These are phyloP conservation scores for Bromus sterilis DNA, from an alignment of 176 grass and related monocot genomes.

Conservation along the genomic window DNA sequence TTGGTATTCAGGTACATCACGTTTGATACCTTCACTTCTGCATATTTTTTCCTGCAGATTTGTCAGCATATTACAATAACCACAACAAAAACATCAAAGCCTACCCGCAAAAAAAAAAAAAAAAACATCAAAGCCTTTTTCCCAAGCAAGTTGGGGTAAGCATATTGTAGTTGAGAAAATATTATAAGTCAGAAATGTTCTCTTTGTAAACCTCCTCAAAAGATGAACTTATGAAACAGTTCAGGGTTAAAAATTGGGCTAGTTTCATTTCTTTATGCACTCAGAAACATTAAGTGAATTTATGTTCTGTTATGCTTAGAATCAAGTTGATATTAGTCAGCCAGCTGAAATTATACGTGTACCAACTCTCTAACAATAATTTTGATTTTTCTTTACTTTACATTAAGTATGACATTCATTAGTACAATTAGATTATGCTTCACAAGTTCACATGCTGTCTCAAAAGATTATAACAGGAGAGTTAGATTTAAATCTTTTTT, in stretches of 20 bases:
- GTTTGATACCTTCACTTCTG: constrained; percentile 95
- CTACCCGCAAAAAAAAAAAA: too few relatives aligned
- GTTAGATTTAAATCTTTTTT: background rate
- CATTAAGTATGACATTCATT: background rate
- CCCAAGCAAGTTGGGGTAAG: too few relatives aligned
- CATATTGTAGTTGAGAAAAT: too few relatives aligned
- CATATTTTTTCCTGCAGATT: too few relatives aligned
- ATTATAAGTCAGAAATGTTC: too few relatives aligned
- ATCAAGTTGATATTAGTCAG: background rate
- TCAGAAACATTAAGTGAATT: background rate
- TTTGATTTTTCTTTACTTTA: background rate
- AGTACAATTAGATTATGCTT: background rate
- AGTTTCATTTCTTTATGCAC: background rate
- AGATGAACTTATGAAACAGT: background rate
- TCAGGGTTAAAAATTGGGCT: background rate
- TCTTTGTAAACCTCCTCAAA: too few relatives aligned
- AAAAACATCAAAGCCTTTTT: too few relatives aligned
- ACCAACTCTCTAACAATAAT: background rate
- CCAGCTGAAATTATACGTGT: background rate
- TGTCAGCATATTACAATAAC: too few relatives aligned
- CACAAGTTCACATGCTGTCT: background rate
- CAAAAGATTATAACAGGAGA: background rate
- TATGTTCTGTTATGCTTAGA: too few relatives aligned
- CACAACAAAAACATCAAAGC: too few relatives aligned
- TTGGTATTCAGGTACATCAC: constrained; percentile 84